These are phyloP conservation scores for Pichia thaimueangensis DNA, from an alignment of 805 yeast species.

Conservation along the genomic window DNA sequence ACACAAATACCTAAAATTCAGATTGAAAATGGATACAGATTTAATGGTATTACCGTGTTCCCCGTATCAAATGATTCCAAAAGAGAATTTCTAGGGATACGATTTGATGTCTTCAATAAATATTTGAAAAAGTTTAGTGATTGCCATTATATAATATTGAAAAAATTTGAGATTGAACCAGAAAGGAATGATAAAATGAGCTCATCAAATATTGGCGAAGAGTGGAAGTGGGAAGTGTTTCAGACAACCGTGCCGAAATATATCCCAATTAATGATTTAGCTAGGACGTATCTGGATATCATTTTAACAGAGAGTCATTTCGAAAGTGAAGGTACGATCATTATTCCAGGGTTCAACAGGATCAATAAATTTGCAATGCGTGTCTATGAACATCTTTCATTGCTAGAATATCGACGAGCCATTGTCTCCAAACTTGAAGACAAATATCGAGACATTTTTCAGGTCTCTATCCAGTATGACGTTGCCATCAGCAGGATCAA, in stretches of 20 bases:
- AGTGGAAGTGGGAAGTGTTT: conserved; percentile 26
- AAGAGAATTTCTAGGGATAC: conserved; percentile 37
- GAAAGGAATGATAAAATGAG: not conserved
- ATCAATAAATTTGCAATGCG: conserved; percentile 21
- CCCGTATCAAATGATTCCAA: conserved; percentile 32
- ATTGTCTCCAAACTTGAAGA: conserved; percentile 14
- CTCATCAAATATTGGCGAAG: not conserved
- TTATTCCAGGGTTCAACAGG: conserved; percentile 10
- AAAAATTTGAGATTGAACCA: conserved; percentile 8
- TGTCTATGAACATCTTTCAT: conserved; percentile 23
- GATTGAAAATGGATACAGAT: conserved; percentile 41
- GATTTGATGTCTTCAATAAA: conserved; percentile 40
- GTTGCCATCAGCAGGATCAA: conserved; percentile 25
- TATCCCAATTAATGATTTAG: conserved; percentile 23
- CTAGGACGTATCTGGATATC: conserved; percentile 17
- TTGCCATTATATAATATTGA: conserved; percentile 46
- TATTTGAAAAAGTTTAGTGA: conserved; percentile 26
- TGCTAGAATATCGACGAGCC: conserved; percentile 19
- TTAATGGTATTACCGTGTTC: conserved; percentile 47
- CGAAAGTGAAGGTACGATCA: not conserved
- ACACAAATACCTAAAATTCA: conserved; percentile 24
- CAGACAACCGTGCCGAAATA: conserved; percentile 32
- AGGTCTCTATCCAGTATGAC: conserved; percentile 20
- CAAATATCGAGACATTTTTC: conserved; percentile 12
- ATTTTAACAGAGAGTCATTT: too few species aligned